A percentile compares a stretch with the other conserved stretches of the same genome.
Conservation (phyloP, 108 stramenopile species). For the Cyclostephanos tholiformis region DNA sequence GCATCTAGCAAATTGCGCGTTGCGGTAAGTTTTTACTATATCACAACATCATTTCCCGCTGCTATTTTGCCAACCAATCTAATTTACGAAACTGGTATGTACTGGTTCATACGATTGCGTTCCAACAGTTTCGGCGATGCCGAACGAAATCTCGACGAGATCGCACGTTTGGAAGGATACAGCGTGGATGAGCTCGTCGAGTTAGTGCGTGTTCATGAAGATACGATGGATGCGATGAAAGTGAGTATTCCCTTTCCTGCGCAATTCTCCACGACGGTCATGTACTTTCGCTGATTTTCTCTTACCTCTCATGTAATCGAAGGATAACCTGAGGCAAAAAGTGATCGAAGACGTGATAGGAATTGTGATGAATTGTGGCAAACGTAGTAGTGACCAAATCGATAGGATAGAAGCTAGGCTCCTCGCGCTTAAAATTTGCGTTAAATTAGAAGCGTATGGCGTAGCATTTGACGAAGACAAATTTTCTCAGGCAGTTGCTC, state of each 20-base stretch:
- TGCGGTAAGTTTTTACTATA: slow-evolving; percentile 1
- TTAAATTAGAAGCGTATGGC: slow-evolving; percentile 52
- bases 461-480: slow-evolving; percentile 42
- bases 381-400: slow-evolving; percentile 1
- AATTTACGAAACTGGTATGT: background rate
- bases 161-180: slow-evolving; percentile 18
- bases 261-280: background rate
- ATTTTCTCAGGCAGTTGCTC: slow-evolving; percentile 36
- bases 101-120: background rate
- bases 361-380: slow-evolving; percentile 9
- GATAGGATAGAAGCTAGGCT: slow-evolving; percentile 45
- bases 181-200: slow-evolving; percentile 18
- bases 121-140: slow-evolving; percentile 25
- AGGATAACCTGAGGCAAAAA: slow-evolving; percentile 45
- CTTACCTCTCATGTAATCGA: background rate
- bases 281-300: background rate
- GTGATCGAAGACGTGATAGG: slow-evolving; percentile 39
- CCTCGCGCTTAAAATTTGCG: slow-evolving; percentile 40
- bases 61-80: background rate
- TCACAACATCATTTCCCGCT: background rate
- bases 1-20: background rate
- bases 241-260: slow-evolving; percentile 4
- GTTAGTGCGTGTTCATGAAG: slow-evolving; percentile 36
- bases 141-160: slow-evolving; percentile 18
- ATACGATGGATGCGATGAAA: slow-evolving; percentile 38